Evolutionary conservation across 1,284 basidiomycete genomes (phyloP).

Genomic region (Heterobasidion parviporum): DNA sequence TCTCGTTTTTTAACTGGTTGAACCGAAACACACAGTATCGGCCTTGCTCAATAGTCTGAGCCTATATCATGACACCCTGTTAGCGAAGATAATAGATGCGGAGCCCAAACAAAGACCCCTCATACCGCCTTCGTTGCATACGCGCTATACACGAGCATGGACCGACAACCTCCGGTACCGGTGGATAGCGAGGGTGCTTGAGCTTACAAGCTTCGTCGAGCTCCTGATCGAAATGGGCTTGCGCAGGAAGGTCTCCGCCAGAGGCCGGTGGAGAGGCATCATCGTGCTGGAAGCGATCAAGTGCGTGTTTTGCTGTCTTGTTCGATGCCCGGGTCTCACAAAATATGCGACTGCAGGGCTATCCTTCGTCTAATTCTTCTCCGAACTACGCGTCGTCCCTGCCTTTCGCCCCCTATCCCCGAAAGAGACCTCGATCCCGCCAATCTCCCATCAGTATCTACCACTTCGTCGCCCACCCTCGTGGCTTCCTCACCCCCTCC

Average conservation of each 20-base stretch:
- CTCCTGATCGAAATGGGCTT: constrained; percentile 85
- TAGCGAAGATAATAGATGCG: constrained; percentile 55
- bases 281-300: constrained; percentile 73
- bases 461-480: constrained; percentile 46
- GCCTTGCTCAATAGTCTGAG: constrained; percentile 67
- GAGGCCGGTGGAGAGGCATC: constrained; percentile 64
- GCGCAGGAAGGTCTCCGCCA: constrained; percentile 53
- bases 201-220: constrained; percentile 72
- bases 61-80: constrained; percentile 83
- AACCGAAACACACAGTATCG: constrained; percentile 41
- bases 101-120: constrained; percentile 62
- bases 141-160: constrained; percentile 82
- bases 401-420: constrained; percentile 71
- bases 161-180: constrained; percentile 60
- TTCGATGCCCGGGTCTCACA: not conserved
- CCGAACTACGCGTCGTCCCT: constrained; percentile 63
- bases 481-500: constrained; percentile 44
- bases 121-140: constrained; percentile 60
- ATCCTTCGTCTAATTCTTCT: constrained; percentile 65
- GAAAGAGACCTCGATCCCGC: constrained; percentile 81
- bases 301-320: constrained; percentile 35
- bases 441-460: constrained; percentile 47
- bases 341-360: constrained; percentile 37
- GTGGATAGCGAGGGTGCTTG: constrained; percentile 66
- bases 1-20: constrained; percentile 9